These are phyloP conservation scores for Solanum verrucosum DNA, from an alignment of 257 asterid species.

Conservation along the genomic window DNA sequence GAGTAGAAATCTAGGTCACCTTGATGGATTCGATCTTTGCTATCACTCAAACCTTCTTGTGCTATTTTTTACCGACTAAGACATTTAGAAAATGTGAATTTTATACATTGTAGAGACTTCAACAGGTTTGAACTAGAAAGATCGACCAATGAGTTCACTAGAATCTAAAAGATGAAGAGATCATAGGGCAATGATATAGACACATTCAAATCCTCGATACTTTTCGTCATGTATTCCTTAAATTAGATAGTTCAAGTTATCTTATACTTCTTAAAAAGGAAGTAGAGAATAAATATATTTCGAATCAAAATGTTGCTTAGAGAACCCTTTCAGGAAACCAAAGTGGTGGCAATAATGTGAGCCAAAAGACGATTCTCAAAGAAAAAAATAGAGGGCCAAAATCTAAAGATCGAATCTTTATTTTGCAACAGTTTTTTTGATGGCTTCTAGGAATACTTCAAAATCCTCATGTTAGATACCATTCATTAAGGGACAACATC, in stretches of 20 bases:
- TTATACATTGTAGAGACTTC: background rate
- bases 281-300: no score
- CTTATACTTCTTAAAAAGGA: background rate
- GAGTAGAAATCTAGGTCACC: background rate
- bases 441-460: background rate
- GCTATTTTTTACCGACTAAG: background rate
- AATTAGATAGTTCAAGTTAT: no score
- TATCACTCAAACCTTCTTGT: background rate
- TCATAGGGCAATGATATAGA: background rate
- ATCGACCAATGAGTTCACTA: background rate
- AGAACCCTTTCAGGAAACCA: background rate
- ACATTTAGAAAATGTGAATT: no score
- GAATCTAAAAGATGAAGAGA: background rate
- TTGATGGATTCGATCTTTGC: background rate
- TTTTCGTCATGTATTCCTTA: no score
- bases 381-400: background rate
- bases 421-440: background rate
- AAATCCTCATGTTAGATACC: background rate
- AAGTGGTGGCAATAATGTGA: background rate
- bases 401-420: background rate
- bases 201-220: background rate
- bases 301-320: background rate
- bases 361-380: background rate
- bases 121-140: background rate
- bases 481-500: background rate